Base-by-base conservation (phyloP, 129 eudicot genomes). In the Flaveria linearis region DNA sequence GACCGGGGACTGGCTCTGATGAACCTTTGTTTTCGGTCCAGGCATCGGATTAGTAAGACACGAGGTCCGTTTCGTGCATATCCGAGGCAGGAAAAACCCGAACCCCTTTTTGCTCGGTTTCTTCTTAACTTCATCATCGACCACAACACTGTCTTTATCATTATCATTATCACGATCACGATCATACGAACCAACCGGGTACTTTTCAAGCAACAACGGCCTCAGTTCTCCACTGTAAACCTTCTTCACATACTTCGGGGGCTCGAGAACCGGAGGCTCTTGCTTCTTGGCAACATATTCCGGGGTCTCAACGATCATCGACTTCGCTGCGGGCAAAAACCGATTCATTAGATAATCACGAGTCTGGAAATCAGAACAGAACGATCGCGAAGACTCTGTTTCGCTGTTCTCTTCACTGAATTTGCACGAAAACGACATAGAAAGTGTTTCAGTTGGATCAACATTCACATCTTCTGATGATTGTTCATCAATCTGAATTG, bases 321-420 rank as follows among this genome's bases (percentile, higher is more conserved):
- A 96, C 80, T 92, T 89, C 2, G 99, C 92, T 7, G 99, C 97
- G 12, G 99, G 97, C 68, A 95, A 78, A 81, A 95, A 95, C 69
- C 99, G 88, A 61, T 80, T 87, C 96, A 91, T 91, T 84, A 95
- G 81, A 67, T 91, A 85, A 71, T 95, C 97, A 47, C 91, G 84
- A 61, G 97, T 86, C 10, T 84, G 85, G 26, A 65, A 64, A 72
- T 94, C 98, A 0, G 90, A 71, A 14, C 75, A 56, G 73, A 87
- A 85, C 20, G 82, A 70, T 62, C 87, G 85, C 0, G 89, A 74
- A 30, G 86, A 84, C 56, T 87, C 80, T 60, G 71, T 50, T 36
- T 83, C 96, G 36, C 87, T 91, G 11, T 80, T 57, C 5, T 16
- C 71, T 14, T 82, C 82, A 62, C 99, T 89, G 53, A 83, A 86